Evolutionary conservation across 1,139 yeast genomes (phyloP).

Genomic region (Eremothecium coryli): DNA sequence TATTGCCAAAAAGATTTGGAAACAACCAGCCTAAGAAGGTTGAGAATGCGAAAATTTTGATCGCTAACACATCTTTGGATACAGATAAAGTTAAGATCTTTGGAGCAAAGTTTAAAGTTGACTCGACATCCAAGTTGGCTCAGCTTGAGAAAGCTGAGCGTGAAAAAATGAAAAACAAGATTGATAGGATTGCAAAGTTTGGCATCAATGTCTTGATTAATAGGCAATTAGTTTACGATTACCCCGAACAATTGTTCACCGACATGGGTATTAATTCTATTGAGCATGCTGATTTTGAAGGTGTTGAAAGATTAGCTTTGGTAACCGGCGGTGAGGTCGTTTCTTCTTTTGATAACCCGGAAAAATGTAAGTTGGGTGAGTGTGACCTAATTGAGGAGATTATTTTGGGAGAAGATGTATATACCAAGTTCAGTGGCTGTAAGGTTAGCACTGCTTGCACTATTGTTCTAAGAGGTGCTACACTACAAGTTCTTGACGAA

Average conservation of each 20-base stretch:
- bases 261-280: slow-evolving; percentile 84
- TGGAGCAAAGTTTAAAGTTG: slow-evolving; percentile 97
- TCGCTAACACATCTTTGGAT: slow-evolving; percentile 95
- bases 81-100: slow-evolving; percentile 95
- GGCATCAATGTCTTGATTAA: slow-evolving; percentile 87
- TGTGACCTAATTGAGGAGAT: slow-evolving; percentile 89
- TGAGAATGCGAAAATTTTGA: slow-evolving; percentile 74
- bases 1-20: slow-evolving; percentile 85
- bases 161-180: slow-evolving; percentile 83
- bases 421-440: slow-evolving; percentile 86
- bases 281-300: slow-evolving; percentile 98
- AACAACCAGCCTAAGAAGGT: slow-evolving; percentile 85
- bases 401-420: slow-evolving; percentile 79
- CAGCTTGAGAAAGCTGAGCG: slow-evolving; percentile 94
- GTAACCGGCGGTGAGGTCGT: slow-evolving; percentile 98
- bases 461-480: slow-evolving; percentile 91
- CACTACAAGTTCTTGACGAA: slow-evolving; percentile 91
- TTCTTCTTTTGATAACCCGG: slow-evolving; percentile 92
- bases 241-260: slow-evolving; percentile 91
- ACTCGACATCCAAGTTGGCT: slow-evolving; percentile 88
- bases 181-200: slow-evolving; percentile 73
- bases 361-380: slow-evolving; percentile 71
- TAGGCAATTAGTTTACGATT: slow-evolving; percentile 93
- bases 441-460: slow-evolving; percentile 97
- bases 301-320: slow-evolving; percentile 89